phyloP scores from a whole-genome alignment of 1,284 basidiomycete species.

The Naganishia cerealis region DNA sequence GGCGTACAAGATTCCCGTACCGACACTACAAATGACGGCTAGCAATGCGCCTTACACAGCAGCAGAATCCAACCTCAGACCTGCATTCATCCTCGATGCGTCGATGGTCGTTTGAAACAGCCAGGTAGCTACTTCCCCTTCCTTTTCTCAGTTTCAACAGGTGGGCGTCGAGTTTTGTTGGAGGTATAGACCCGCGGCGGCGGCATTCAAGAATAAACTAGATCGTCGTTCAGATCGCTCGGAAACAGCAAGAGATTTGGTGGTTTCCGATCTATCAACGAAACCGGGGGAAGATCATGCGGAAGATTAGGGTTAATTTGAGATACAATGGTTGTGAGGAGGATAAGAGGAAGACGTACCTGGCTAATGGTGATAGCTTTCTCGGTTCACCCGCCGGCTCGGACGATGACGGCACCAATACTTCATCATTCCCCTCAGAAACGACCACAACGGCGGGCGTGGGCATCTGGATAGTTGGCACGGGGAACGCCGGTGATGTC shows the following conservation, averaged over 20 bases:
- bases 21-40: too few species aligned
- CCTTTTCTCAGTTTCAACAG: not conserved
- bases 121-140: too few species aligned
- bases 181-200: slow-evolving; percentile 31
- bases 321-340: not conserved
- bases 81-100: too few species aligned
- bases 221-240: slow-evolving; percentile 33
- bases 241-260: slow-evolving; percentile 30
- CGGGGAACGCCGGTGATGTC: not conserved
- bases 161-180: slow-evolving; percentile 18
- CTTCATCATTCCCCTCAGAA: slow-evolving; percentile 17
- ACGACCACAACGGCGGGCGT: slow-evolving; percentile 13
- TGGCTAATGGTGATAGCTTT: slow-evolving; percentile 12
- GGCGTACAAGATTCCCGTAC: not conserved
- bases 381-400: not conserved
- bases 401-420: not conserved
- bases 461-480: slow-evolving; percentile 22
- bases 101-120: too few species aligned
- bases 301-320: not conserved
- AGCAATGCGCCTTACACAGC: too few species aligned
- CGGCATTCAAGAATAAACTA: slow-evolving; percentile 34
- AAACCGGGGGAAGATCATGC: not conserved
- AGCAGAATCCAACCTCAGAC: too few species aligned
- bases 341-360: slow-evolving; percentile 18
- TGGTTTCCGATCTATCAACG: slow-evolving; percentile 29